Evolutionary conservation across 495 filamentous ascomycete species (phyloP), one percentile per base, ranked within the genome.

Genomic region (Hapsidospora chrysogenum): DNA sequence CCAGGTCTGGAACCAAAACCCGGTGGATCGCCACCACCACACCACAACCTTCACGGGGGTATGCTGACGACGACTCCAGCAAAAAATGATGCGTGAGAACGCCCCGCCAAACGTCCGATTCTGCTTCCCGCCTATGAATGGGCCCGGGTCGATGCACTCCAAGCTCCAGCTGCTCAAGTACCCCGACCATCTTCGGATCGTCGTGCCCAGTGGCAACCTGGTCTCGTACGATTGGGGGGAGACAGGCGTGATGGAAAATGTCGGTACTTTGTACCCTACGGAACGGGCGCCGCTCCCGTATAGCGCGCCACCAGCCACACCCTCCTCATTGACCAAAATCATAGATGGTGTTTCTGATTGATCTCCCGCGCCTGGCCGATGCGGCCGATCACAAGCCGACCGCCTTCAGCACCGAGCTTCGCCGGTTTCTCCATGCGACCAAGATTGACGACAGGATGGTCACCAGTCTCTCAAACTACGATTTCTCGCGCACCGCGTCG

Each of bases 211-310:
- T 7, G 85, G 80, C 1, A 94, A 94, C 40, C 51, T 92, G 3
- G 67, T 76, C n/a, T 56, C 66, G 1, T 78, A 74, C 43, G 85
- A 93, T 48, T 92, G 85, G 85, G 85, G 85, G 0, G 85, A 87
- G 47, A 65, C 66, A 2, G 74, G 76, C 0, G 45, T 73, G 1
- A 80, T 92, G 73, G 85, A 93, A 46, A 92, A 92, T 49, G 73
- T 74, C 44, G 31, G 56, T 32, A 32, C 3, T 9, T n/a, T n/a
- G n/a, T n/a, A n/a, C n/a, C n/a, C n/a, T n/a, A n/a, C n/a, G n/a
- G n/a, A n/a, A n/a, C n/a, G n/a, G n/a, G n/a, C n/a, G n/a, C n/a
- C n/a, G n/a, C n/a, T n/a, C n/a, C n/a, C 19, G 8, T 20, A 14
- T 22, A 4, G 8, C 32, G 27, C 13, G 17, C 6, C 31, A 26